Base-by-base conservation (phyloP, 2,329 filamentous ascomycete genomes). In the Fusarium lateritium region DNA sequence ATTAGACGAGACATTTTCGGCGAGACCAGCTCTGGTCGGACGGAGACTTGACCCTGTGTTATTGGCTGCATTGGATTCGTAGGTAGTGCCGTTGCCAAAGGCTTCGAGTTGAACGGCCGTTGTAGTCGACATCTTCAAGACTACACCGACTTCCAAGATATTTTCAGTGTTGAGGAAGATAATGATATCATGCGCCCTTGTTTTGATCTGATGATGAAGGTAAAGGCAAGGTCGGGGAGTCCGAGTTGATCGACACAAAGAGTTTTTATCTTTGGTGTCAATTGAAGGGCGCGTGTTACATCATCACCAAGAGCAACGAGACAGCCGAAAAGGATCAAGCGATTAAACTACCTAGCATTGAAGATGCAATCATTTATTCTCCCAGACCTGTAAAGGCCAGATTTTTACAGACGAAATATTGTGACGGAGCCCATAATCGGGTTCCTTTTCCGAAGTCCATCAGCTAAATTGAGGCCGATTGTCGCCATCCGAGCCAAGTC, bases 71-170 rank as follows among this genome's bases (percentile, higher is more conserved):
- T 36, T 33, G 4, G 56, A 24, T 26, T 69, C 65, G 3, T 55
- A 61, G 10, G 22, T 17, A 24, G 31, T 42, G 17, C 44, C 45
- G 17, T 59, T 61, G 22, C 65, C 65, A 6, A 69, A 36, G 2
- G 55, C 65, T 51, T 68, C 65, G 3, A 68, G 56, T 15, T 68
- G 65, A 3, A 68, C 42, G 17, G 65, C 60, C 7, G 65, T 68
- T 1, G 65, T 68, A 1, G 65, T 68, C 49, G 65, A 68, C 65
- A 68, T 68, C 33, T n/a, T 49, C 22, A 14, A 5, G 21, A 3
- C 57, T 40, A 13, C 11, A 40, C 6, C 21, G 10, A 4, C 19
- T n/a, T 26, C 43, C 24, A 4, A 4, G 6, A 3, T 28, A 22
- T 8, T 6, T 17, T 31, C 7, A 10, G 7, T 31, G 5, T 14